A percentile compares a stretch with the other conserved stretches of the same genome.
Evolutionary conservation across 345 rosid genomes (phyloP).

Genomic region (Rhodomyrtus tomentosa): DNA sequence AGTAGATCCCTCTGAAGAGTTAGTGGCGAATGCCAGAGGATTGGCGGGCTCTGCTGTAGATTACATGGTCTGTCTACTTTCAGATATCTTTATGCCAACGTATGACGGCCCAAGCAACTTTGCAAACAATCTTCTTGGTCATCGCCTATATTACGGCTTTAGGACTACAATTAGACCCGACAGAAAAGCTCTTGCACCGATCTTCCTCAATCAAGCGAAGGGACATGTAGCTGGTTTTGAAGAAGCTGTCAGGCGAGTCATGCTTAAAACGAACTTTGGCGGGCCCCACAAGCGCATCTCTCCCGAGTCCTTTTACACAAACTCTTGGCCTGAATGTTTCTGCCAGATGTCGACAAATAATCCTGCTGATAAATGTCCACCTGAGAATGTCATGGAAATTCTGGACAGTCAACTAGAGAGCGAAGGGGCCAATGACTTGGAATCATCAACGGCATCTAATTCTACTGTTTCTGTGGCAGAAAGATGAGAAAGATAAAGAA

Average conservation of each 20-base stretch:
- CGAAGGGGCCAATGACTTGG: slow-evolving; percentile 18
- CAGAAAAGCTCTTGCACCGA: slow-evolving; percentile 78
- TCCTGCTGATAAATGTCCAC: slow-evolving; percentile 80
- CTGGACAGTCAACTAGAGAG: slow-evolving; percentile 45
- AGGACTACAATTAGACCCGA: slow-evolving; percentile 94
- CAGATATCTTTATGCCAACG: slow-evolving; percentile 96
- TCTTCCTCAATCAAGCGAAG: slow-evolving; percentile 66
- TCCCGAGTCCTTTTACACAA: slow-evolving; percentile 95
- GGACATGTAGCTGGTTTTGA: slow-evolving; percentile 58
- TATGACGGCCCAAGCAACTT: slow-evolving; percentile 99
- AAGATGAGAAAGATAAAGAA: slow-evolving; percentile 16
- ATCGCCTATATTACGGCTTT: slow-evolving; percentile 93
- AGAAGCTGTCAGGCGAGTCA: slow-evolving; percentile 70
- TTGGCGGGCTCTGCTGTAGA: slow-evolving; percentile 97
- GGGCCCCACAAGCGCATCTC: slow-evolving; percentile 81
- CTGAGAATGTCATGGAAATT: slow-evolving; percentile 68
- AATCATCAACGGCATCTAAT: slow-evolving; percentile 24
- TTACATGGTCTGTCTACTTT: slow-evolving; percentile 98
- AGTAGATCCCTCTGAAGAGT: slow-evolving; percentile 69
- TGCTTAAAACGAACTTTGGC: slow-evolving; percentile 85
- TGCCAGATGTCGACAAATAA: slow-evolving; percentile 56
- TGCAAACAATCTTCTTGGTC: slow-evolving; percentile 97
- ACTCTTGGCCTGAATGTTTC: slow-evolving; percentile 99
- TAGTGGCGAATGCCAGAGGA: slow-evolving; percentile 47
- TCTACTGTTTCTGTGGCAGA: slow-evolving; percentile 24